These are phyloP conservation scores for Cymodocea nodosa DNA, from an alignment of 116 monocot species.

Conservation along the genomic window DNA sequence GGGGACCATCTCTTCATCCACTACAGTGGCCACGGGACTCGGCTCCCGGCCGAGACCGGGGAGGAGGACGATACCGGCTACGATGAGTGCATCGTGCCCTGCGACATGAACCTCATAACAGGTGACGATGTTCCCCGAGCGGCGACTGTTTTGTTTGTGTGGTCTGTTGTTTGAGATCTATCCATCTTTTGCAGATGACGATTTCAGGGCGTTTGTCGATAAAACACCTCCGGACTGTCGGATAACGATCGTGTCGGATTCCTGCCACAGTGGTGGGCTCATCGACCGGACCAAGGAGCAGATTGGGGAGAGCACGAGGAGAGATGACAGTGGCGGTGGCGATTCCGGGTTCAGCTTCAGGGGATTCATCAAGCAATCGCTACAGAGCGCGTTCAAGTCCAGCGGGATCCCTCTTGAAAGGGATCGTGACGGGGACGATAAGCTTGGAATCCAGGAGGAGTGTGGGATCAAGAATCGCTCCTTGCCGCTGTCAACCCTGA, in stretches of 20 bases:
- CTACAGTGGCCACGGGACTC: constrained; percentile 45
- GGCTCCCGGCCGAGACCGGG: constrained; percentile 39
- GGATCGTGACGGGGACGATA: neutral
- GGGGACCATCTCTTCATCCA: constrained; percentile 35
- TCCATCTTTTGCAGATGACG: constrained; percentile 46
- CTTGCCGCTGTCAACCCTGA: constrained; percentile 74
- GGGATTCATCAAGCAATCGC: constrained; percentile 44
- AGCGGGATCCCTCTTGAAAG: constrained; percentile 36
- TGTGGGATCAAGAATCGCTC: constrained; percentile 34
- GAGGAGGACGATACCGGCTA: constrained; percentile 40
- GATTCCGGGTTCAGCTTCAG: constrained; percentile 36
- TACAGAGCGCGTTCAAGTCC: constrained; percentile 35
- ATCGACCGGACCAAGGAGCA: constrained; percentile 78
- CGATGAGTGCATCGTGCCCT: constrained; percentile 49
- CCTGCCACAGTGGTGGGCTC: constrained; percentile 97
- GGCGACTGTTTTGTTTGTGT: no score
- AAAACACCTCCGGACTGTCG: constrained; percentile 49
- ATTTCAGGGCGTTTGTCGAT: constrained; percentile 74
- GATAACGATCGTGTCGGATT: constrained; percentile 89
- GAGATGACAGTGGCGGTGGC: neutral
- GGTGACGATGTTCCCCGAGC: constrained; percentile 9
- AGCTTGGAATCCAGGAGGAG: constrained; percentile 13
- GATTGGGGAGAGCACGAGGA: constrained; percentile 66
- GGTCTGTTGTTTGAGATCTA: neutral
- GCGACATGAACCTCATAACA: constrained; percentile 63